phyloP scores from a whole-genome alignment of 2,329 filamentous ascomycete genomes.

The Xylaria sp. region DNA sequence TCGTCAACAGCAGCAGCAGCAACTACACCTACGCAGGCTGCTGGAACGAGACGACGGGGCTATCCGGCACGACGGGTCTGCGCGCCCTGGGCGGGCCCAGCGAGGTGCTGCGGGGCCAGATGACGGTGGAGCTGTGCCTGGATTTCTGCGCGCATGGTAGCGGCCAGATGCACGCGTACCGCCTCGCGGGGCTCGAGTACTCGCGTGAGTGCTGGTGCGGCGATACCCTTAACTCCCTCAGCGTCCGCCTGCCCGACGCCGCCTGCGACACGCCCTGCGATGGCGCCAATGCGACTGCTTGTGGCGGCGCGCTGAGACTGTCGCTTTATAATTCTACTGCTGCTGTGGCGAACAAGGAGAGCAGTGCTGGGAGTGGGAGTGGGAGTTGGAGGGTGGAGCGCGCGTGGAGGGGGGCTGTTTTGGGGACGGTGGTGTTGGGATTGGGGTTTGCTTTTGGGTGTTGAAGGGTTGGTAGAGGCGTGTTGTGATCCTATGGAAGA shows the following conservation, averaged over 20 bases:
- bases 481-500: background rate
- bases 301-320: conserved; percentile 63
- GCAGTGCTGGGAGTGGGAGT: background rate
- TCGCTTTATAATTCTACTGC: conserved; percentile 54
- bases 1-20: conserved; percentile 32
- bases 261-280: conserved; percentile 64
- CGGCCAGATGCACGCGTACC: conserved; percentile 50
- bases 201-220: conserved; percentile 70
- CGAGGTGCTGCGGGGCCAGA: conserved; percentile 54
- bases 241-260: conserved; percentile 57
- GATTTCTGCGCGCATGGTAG: conserved; percentile 56
- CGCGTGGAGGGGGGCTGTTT: background rate
- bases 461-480: background rate
- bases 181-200: conserved; percentile 66
- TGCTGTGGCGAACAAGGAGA: conserved; percentile 1
- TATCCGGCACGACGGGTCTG: conserved; percentile 53
- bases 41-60: conserved; percentile 66
- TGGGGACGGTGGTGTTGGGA: conserved; percentile 11
- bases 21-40: conserved; percentile 66
- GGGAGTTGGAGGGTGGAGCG: background rate
- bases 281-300: conserved; percentile 62
- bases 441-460: conserved; percentile 16
- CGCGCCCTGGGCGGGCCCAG: conserved; percentile 58
- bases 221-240: conserved; percentile 58
- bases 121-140: conserved; percentile 64